phyloP scores from a whole-genome alignment of 2,329 filamentous ascomycete species.

The Ophiostoma tasmaniense region DNA sequence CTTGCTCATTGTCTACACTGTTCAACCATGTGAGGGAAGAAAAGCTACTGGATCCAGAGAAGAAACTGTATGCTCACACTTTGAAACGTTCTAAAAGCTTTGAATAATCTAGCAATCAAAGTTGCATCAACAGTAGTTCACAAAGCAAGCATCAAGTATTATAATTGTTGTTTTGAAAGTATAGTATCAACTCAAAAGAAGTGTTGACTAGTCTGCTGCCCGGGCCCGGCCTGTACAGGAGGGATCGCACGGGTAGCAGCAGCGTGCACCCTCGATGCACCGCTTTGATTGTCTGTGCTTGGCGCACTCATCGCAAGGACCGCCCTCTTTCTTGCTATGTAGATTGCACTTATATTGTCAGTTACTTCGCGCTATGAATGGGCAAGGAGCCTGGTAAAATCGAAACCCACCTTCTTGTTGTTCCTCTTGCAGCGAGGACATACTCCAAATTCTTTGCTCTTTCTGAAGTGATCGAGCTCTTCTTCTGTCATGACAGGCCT shows the following conservation, averaged over 20 bases:
- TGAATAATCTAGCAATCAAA: too few species aligned
- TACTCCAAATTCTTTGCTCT: background rate
- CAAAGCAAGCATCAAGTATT: too few species aligned
- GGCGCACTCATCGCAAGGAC: background rate
- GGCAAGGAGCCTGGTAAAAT: background rate
- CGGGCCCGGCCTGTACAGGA: too few species aligned
- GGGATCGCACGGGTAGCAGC: background rate
- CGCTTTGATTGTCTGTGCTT: background rate
- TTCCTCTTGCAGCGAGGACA: background rate
- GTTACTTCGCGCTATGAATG: background rate
- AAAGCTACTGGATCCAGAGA: too few species aligned
- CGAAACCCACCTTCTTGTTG: background rate
- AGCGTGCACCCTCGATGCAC: background rate
- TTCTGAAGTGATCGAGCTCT: background rate
- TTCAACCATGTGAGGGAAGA: too few species aligned
- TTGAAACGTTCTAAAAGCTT: too few species aligned
- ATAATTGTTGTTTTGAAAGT: too few species aligned
- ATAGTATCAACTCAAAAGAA: too few species aligned
- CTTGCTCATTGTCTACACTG: too few species aligned
- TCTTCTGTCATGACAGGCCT: background rate
- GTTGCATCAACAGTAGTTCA: too few species aligned
- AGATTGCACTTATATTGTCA: background rate
- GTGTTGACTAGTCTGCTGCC: background rate
- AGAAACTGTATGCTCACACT: too few species aligned
- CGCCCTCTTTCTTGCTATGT: background rate